phyloP scores from a whole-genome alignment of 371 early-diverging fungal genomes.

The Mortierella sp. region DNA sequence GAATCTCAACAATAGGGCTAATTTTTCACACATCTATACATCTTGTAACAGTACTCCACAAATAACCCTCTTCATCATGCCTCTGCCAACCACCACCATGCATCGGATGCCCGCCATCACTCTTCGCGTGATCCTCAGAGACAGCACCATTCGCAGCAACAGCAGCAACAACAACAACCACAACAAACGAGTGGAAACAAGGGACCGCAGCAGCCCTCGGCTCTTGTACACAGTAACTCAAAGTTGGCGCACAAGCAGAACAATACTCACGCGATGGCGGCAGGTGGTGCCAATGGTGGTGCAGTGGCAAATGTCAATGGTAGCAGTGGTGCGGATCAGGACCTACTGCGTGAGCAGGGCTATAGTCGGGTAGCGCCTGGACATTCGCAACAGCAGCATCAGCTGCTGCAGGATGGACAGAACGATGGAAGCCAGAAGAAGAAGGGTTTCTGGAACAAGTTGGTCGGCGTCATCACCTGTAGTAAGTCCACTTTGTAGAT shows the following conservation, averaged over 20 bases:
- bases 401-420: constrained; percentile 32
- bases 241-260: constrained; percentile 47
- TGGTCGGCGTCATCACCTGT: constrained; percentile 58
- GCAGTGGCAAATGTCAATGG: constrained; percentile 1
- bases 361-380: constrained; percentile 44
- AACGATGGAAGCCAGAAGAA: constrained; percentile 55
- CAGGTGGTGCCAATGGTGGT: constrained; percentile 9
- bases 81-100: constrained; percentile 29
- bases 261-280: constrained; percentile 18
- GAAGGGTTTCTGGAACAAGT: constrained; percentile 58
- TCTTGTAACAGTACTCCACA: constrained; percentile 15
- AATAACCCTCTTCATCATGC: constrained; percentile 37
- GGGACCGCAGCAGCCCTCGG: constrained; percentile 46
- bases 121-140: constrained; percentile 31
- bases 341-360: constrained; percentile 46
- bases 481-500: constrained; percentile 43
- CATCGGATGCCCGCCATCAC: constrained; percentile 28
- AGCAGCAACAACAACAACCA: constrained; percentile 21
- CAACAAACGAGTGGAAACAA: constrained; percentile 24
- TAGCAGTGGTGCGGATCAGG: constrained; percentile 31
- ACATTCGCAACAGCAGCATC: constrained; percentile 5
- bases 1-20: no score
- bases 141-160: constrained; percentile 26
- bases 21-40: neutral
- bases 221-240: constrained; percentile 45